Evolutionary conservation across 345 rosid species (phyloP).

Genomic region (Eucalyptus curtisii): DNA sequence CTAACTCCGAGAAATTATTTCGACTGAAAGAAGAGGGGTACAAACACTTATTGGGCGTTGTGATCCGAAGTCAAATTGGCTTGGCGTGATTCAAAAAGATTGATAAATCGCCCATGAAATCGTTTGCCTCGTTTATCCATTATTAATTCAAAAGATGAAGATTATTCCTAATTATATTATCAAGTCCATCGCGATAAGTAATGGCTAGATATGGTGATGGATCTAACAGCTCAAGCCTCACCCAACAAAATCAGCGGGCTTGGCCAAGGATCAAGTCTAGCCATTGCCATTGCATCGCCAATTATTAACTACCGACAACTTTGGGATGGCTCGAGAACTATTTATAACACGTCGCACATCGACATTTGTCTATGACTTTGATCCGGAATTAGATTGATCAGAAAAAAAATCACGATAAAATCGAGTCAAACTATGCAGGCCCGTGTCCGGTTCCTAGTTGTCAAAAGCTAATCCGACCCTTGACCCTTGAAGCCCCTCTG

Average conservation of each 20-base stretch:
- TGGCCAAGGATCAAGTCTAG: neutral
- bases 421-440: neutral
- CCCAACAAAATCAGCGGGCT: accelerated
- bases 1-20: too few species aligned
- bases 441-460: neutral
- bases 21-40: accelerated
- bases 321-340: accelerated
- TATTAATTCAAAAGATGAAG: neutral
- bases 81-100: neutral
- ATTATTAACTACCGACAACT: neutral
- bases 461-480: neutral
- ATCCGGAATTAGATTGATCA: neutral
- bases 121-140: neutral
- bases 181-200: accelerated
- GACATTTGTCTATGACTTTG: neutral
- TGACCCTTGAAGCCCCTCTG: neutral
- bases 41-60: too few species aligned
- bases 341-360: neutral
- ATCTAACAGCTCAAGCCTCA: accelerated
- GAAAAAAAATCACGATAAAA: neutral
- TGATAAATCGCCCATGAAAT: neutral
- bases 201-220: accelerated
- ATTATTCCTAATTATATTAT: neutral
- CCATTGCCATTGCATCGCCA: neutral
- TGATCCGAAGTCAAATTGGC: too few species aligned